Evolutionary conservation across 1,139 yeast species (phyloP), one percentile per base, ranked within the genome.

Genomic region (Taiozyma sp.): DNA sequence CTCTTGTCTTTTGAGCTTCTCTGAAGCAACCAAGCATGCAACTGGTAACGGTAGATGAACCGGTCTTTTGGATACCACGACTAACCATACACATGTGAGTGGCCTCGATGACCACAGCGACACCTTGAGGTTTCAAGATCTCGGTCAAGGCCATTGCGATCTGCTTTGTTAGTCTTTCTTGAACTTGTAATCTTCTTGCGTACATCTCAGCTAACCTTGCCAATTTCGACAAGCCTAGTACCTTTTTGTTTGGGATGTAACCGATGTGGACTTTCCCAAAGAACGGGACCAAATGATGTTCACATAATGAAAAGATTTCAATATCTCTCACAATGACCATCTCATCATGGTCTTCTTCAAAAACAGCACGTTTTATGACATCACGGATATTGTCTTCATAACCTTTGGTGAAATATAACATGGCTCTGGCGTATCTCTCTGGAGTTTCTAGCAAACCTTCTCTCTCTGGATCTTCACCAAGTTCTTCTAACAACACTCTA

Each of bases 31-130:
- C 99, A 63, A 93, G 77, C 98, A 93, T 90, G 66, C 98, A 91
- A 64, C 97, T 88, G 30, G 99, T 95, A 44, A 93, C 84, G 3
- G 99, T 93, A 29, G 88, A 80, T 22, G 96, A 86, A 1, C 98
- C 97, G 0, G 96, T 83, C 70, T 93, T 95, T 68, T 93, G 97
- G 26, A 93, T 90, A 47, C 99, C 99, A 65, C 99, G 81, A 68
- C 96, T 89, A 34, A 91, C 98, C 99, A 93, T 93, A 69, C 99
- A 93, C 99, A 95, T 93, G 67, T 93, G 99, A 10, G 95, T 82
- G 29, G 98, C 98, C 69, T 93, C 99, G 64, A 93, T 90, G 26
- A 93, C 97, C 42, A 93, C 99, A 0, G 98, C 99, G 14, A 93
- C 99, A 50, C 99, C 99, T 62, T 93, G 79, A 19, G 99, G 99